phyloP scores from a whole-genome alignment of 176 grass and related monocot genomes.

The Guadua angustifolia region DNA sequence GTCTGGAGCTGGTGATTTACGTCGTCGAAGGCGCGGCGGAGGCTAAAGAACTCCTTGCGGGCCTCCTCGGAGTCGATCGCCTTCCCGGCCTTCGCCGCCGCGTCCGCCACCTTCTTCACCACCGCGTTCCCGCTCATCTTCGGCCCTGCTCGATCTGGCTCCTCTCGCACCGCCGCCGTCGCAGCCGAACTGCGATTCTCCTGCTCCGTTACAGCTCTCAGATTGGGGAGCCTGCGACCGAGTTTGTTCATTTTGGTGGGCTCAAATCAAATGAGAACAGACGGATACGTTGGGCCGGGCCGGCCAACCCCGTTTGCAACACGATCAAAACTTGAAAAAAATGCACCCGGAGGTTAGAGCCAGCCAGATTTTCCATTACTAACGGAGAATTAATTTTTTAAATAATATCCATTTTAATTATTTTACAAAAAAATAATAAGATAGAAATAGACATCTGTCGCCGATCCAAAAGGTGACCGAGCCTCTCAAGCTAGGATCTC shows the following conservation, averaged over 20 bases:
- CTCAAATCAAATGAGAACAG: background rate
- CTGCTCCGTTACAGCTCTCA: background rate
- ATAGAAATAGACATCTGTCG: too few species aligned
- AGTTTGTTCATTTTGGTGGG: background rate
- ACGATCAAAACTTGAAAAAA: too few species aligned
- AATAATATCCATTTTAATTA: too few species aligned
- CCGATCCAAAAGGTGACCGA: too few species aligned
- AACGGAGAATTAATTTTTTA: too few species aligned
- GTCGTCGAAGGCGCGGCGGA: slow-evolving; percentile 75
- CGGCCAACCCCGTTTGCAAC: too few species aligned
- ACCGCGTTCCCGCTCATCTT: slow-evolving; percentile 67
- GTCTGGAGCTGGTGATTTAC: slow-evolving; percentile 77
- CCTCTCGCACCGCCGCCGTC: slow-evolving; percentile 10
- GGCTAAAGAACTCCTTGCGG: slow-evolving; percentile 71
- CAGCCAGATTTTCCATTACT: too few species aligned
- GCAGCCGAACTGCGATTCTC: background rate
- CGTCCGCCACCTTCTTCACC: slow-evolving; percentile 65
- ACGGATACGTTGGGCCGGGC: background rate
- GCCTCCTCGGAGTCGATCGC: slow-evolving; percentile 76
- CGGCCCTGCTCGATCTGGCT: background rate
- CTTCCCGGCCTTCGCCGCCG: slow-evolving; percentile 65
- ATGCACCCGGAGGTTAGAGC: too few species aligned
- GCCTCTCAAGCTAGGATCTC: too few species aligned
- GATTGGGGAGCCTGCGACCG: background rate
- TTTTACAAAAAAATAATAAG: too few species aligned